Evolutionary conservation across 23 red algal genomes (phyloP), one percentile per base, ranked within the genome.

Genomic region (Gracilariopsis chorda): DNA sequence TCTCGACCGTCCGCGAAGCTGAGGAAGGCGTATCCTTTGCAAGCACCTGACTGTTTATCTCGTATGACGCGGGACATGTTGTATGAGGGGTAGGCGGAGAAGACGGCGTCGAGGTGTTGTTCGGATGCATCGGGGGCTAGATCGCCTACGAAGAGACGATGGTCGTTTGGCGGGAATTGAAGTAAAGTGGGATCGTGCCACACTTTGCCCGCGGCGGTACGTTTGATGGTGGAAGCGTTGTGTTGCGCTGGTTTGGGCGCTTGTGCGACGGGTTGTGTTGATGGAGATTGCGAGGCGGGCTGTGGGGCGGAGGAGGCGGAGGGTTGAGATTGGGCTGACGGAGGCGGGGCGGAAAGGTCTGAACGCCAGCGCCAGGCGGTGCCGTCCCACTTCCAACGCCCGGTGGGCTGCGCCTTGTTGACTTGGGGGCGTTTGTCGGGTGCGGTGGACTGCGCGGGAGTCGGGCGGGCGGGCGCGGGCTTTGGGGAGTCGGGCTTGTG

Each of bases 81-180:
- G 68, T 90, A 97, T 6, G 79, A 84, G 13, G 68, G 33, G 59
- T 91, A 97, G 10, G 53, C 58, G 8, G 67, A 47, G 73, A 97
- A 97, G 0, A 90, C 91, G 35, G 70, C 49, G 7, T 72, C 62
- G 7, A 97, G 61, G n/a, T 92, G 47, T 2, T 43, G 82, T 17
- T 97, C 90, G 2, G 89, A 89, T 20, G 95, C 95, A 73, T 97
- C 95, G 3, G 84, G 76, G 21, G 77, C 95, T 10, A 97, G 59
- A 80, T 97, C 95, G 33, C 95, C 95, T 48, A 97, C 95, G 84
- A 97, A 97, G 29, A 97, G 41, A 17, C 95, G 79, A 30, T 90
- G 72, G 49, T 97, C 95, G 52, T 97, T 87, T 2, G 45, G 47
- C 17, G 95, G 95, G 37, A 61, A 97, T 24, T 81, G 72, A 5